Base-by-base conservation (phyloP, 805 yeast genomes). In the Zygosaccharomyces bisporus region DNA sequence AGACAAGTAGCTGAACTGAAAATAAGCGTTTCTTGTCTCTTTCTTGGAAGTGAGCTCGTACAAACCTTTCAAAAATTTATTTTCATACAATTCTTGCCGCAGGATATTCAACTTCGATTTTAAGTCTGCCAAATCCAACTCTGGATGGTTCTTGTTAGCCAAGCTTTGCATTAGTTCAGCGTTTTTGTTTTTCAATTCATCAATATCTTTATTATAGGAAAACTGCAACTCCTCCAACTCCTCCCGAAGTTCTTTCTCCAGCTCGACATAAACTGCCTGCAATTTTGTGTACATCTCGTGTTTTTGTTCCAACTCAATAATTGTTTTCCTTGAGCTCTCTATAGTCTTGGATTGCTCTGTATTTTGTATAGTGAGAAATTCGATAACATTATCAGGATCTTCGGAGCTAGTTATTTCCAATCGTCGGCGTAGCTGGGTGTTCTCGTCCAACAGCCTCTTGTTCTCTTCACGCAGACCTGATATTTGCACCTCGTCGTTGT, bases 241-340 rank as follows among this genome's bases (percentile, higher is more conserved):
- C 1, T 53, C 44, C 10, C 66, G 63, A 10, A 79, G 60, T 19
- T 76, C 77, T 3, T 49, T 45, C 46, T 78, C 81, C 0, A 74
- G 62, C 37, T 75, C 76, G 33, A 63, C 67, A 43, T 79, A 79
- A 10, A 80, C 55, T 23, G 68, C 71, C 44, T 73, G 74, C 24
- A 80, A 51, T 20, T 34, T 24, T 35, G 40, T 34, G 16, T 45
- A 39, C 27, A 21, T 36, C 12, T 27, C 34, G 30, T 40, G 39
- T 16, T 33, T 42, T 19, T 48, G 43, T 16, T 46, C 44, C 17
- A 77, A 56, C 31, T 76, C 80, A 1, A 62, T 55, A 0, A 80
- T 55, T 2, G 74, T 68, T 3, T 49, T 46, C 19, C 64, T 60
- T n/a, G 77, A 54, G 2, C 47, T 44, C 0, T 46, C 38, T 3